phyloP scores from a whole-genome alignment of 345 rosid species.

The rapeseed (Brassica napus) region DNA sequence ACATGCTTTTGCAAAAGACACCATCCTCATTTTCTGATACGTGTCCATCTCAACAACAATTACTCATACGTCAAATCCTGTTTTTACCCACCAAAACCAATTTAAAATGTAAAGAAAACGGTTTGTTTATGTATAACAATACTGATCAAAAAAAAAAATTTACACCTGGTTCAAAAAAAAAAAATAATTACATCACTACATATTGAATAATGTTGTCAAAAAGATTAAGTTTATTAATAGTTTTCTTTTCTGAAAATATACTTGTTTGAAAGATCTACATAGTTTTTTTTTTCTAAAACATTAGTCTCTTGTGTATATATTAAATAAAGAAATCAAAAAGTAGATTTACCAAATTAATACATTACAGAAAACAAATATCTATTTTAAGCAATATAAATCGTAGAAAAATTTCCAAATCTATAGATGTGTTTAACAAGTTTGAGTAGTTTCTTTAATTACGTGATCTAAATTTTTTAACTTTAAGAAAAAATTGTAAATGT shows the following conservation, averaged over 20 bases:
- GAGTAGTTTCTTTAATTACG: background rate
- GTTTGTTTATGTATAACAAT: background rate
- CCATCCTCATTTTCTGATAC: slow-evolving; percentile 30
- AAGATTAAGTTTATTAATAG: background rate
- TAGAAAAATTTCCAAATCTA: background rate
- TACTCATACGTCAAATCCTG: slow-evolving; percentile 15
- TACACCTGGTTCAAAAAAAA: too few species aligned
- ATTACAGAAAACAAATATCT: background rate
- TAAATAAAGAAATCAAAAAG: too few species aligned
- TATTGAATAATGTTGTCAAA: background rate
- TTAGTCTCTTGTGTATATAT: background rate
- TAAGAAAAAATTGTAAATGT: background rate
- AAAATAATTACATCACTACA: background rate
- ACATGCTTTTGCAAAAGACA: slow-evolving; percentile 36
- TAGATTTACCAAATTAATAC: background rate
- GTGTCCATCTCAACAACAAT: slow-evolving; percentile 15
- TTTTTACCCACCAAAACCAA: background rate
- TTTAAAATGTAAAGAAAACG: background rate
- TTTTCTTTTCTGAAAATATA: background rate
- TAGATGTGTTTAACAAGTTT: background rate
- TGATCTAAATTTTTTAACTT: background rate
- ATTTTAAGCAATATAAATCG: background rate
- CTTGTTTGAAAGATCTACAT: background rate
- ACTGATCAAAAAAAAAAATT: background rate
- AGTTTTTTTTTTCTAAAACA: background rate